Percentiles rank a stretch among this genome's conserved stretches.
phyloP scores from a whole-genome alignment of 352 stramenopile species.

The Nothophytophthora sp. region DNA sequence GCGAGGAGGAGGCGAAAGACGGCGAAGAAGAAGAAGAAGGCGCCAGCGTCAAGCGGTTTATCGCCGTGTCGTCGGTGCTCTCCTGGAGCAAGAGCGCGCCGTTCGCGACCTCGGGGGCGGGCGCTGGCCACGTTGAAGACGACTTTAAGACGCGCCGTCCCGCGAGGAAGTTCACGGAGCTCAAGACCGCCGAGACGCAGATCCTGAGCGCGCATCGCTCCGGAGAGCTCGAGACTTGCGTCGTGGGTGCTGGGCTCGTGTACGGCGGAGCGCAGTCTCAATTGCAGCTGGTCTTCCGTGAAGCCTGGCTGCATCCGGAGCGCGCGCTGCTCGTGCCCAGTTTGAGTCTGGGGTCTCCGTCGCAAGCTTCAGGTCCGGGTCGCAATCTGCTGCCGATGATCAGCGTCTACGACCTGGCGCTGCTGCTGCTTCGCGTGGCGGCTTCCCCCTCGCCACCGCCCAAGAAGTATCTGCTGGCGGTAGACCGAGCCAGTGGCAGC shows the following conservation, averaged over 20 bases:
- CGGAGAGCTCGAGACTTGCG: slow-evolving; percentile 70
- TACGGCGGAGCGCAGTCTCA: slow-evolving; percentile 79
- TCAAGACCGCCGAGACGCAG: slow-evolving; percentile 86
- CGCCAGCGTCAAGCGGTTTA: slow-evolving; percentile 63
- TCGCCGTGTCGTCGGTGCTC: slow-evolving; percentile 75
- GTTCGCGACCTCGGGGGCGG: slow-evolving; percentile 43
- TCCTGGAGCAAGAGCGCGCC: slow-evolving; percentile 77
- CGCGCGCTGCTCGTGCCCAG: slow-evolving; percentile 60
- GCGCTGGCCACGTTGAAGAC: slow-evolving; percentile 58
- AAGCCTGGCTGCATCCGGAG: slow-evolving; percentile 72
- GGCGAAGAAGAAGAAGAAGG: slow-evolving; percentile 20
- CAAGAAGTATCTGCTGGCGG: slow-evolving; percentile 70
- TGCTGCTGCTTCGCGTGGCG: slow-evolving; percentile 49
- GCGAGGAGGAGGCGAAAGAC: slow-evolving; percentile 32
- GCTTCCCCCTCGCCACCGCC: slow-evolving; percentile 28
- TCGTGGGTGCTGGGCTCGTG: slow-evolving; percentile 72
- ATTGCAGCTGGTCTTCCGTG: slow-evolving; percentile 65
- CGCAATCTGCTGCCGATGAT: slow-evolving; percentile 84
- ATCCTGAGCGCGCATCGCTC: slow-evolving; percentile 66
- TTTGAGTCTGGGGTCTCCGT: slow-evolving; percentile 23
- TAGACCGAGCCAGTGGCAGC: slow-evolving; percentile 54
- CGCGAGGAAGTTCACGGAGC: slow-evolving; percentile 61
- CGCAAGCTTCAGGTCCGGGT: slow-evolving; percentile 34
- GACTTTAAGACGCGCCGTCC: slow-evolving; percentile 84
- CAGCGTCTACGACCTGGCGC: slow-evolving; percentile 79